A percentile compares a stretch with the other conserved stretches of the same genome.
Conservation (phyloP, 2,329 filamentous ascomycete species). For the Fusarium temperatum region DNA sequence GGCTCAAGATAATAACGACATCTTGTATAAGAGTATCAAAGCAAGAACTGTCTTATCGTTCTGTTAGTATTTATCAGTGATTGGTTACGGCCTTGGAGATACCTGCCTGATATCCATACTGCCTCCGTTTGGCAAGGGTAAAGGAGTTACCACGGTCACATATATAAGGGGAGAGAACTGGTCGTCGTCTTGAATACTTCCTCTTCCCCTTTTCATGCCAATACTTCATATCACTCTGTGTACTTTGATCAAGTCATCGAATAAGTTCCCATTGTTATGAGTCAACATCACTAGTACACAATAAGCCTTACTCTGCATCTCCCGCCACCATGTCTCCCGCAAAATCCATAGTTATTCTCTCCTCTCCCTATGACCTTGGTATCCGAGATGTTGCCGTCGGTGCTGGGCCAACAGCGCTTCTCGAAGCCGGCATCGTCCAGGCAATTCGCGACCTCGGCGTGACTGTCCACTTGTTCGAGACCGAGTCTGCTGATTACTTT, state of each 20-base stretch:
- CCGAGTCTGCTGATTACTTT: neutral
- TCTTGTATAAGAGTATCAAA: neutral
- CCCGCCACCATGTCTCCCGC: neutral
- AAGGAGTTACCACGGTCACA: neutral
- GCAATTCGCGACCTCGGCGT: neutral
- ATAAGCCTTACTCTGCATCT: neutral
- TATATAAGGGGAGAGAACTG: neutral
- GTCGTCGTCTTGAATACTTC: too few species aligned
- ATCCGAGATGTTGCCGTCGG: neutral
- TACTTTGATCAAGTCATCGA: neutral
- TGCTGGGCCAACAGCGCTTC: neutral
- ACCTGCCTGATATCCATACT: neutral
- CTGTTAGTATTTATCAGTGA: neutral
- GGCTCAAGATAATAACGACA: neutral
- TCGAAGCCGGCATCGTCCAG: neutral
- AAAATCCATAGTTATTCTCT: neutral
- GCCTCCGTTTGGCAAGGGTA: neutral
- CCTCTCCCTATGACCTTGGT: neutral
- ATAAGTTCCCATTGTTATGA: neutral
- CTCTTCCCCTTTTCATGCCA: too few species aligned
- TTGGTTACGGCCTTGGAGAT: neutral
- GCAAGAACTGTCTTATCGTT: neutral
- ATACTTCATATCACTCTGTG: too few species aligned
- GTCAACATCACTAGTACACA: neutral
- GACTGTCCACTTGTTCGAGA: neutral